Percentiles rank a stretch among this genome's conserved stretches.
Conservation (phyloP, 1,284 basidiomycete species). For the Ganoderma lingzhi region DNA sequence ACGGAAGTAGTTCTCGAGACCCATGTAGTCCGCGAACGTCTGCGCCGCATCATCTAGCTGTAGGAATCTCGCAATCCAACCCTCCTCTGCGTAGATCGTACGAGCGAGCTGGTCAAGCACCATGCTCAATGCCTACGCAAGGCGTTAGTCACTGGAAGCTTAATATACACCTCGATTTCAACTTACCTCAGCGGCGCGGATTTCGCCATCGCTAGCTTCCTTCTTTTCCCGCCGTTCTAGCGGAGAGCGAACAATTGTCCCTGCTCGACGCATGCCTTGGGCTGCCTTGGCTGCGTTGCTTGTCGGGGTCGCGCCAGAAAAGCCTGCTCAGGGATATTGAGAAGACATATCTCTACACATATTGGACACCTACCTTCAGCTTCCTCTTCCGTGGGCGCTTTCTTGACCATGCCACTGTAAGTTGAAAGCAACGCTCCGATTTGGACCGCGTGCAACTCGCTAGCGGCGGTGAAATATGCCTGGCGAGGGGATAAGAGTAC, state of each 20-base stretch:
- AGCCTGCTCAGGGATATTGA: conserved; percentile 47
- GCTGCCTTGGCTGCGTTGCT: conserved; percentile 54
- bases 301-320: conserved; percentile 51
- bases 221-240: conserved; percentile 69
- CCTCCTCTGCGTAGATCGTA: conserved; percentile 83
- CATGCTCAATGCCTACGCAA: conserved; percentile 72
- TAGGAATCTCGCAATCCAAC: conserved; percentile 91
- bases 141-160: conserved; percentile 18
- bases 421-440: conserved; percentile 76
- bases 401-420: conserved; percentile 71
- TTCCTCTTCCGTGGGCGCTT: conserved; percentile 79
- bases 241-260: conserved; percentile 78
- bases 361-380: conserved; percentile 57
- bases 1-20: conserved; percentile 93
- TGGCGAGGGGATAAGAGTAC: conserved; percentile 41
- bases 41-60: conserved; percentile 89
- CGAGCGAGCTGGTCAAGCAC: conserved; percentile 83
- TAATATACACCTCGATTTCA: not conserved
- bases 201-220: conserved; percentile 63
- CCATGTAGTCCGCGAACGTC: conserved; percentile 97
- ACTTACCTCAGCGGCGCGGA: conserved; percentile 59
- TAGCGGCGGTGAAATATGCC: conserved; percentile 89
- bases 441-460: conserved; percentile 83
- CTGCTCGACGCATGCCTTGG: conserved; percentile 74
- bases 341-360: not conserved